Conservation (phyloP, 176 grass and related monocot genomes). For the Cenchrus fungigraminus region DNA sequence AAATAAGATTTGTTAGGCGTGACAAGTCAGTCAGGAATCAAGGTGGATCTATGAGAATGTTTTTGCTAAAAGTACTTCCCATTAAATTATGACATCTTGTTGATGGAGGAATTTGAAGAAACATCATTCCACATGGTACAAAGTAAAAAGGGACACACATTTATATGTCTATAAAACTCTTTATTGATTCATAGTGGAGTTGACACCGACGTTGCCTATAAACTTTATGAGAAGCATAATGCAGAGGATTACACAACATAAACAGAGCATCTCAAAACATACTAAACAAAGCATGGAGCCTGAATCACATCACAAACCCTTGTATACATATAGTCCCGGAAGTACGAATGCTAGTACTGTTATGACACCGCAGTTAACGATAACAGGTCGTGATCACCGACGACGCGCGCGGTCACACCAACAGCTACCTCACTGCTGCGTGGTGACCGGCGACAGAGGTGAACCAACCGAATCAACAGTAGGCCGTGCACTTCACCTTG, state of each 20-base stretch:
- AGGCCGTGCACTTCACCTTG: constrained; percentile 79
- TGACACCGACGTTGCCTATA: neutral
- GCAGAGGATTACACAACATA: neutral
- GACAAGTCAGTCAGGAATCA: neutral
- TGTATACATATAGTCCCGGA: neutral
- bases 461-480: constrained; percentile 46
- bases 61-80: no score
- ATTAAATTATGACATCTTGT: no score
- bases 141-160: neutral
- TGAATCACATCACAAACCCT: neutral
- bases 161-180: neutral
- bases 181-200: neutral
- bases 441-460: neutral
- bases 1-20: neutral
- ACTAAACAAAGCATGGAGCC: neutral
- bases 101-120: neutral
- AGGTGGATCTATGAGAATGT: neutral
- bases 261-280: neutral
- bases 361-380: neutral
- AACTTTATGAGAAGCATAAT: neutral
- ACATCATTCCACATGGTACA: neutral
- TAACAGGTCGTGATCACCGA: neutral
- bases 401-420: neutral
- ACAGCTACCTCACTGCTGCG: neutral
- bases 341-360: neutral